Evolutionary conservation across 2,329 filamentous ascomycete genomes (phyloP).

Genomic region (Arthroderma sp.): DNA sequence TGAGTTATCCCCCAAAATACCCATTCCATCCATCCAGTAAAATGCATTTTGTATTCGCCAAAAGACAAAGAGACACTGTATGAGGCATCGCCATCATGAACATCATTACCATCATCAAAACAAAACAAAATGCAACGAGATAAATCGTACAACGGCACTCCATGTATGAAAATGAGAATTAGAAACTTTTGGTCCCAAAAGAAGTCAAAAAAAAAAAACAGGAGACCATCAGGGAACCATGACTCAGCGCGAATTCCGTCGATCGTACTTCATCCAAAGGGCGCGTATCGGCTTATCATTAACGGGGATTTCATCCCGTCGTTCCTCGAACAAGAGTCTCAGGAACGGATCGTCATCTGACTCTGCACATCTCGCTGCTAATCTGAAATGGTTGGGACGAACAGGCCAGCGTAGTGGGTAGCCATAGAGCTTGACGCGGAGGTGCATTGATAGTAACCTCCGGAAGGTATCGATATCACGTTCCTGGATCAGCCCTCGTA

Average conservation of each 20-base stretch:
- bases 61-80: no score
- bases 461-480: constrained; percentile 22
- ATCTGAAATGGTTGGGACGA: constrained; percentile 18
- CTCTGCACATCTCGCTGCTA: constrained; percentile 18
- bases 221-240: no score
- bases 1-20: no score
- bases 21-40: no score
- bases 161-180: no score
- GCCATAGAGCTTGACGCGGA: constrained; percentile 20
- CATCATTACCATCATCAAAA: no score
- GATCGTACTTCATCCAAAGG: constrained; percentile 13
- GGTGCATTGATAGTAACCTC: constrained; percentile 18
- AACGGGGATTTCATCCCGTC: constrained; percentile 21
- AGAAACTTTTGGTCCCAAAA: no score
- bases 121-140: no score
- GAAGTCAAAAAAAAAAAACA: no score
- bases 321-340: constrained; percentile 17
- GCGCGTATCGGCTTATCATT: constrained; percentile 14
- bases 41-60: no score
- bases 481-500: constrained; percentile 23
- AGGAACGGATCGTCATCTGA: constrained; percentile 23
- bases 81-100: no score
- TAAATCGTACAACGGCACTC: no score
- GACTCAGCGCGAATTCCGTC: background rate
- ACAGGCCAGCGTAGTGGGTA: constrained; percentile 23